Evolutionary conservation across 495 filamentous ascomycete species (phyloP).

Genomic region (Tuber brumale): DNA sequence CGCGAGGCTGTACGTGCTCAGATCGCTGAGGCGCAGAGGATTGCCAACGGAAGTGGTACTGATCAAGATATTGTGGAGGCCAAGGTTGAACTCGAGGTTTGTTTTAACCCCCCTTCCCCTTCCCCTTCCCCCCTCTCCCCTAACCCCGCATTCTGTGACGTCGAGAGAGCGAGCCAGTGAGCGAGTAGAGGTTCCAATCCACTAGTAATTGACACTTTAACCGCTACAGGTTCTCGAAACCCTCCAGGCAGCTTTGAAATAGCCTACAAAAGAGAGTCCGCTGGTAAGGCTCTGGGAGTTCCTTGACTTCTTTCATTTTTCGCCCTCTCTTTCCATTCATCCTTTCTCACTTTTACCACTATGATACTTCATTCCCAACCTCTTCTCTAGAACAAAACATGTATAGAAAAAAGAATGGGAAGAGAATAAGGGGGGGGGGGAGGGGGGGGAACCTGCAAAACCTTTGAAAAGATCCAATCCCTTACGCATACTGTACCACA

Average conservation of each 20-base stretch:
- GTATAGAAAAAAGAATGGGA: background rate
- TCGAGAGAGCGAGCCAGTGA: background rate
- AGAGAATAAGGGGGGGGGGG: background rate
- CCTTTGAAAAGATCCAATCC: background rate
- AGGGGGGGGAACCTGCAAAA: background rate
- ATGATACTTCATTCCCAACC: background rate
- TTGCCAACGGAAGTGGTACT: constrained; percentile 80
- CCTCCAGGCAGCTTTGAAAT: constrained; percentile 65
- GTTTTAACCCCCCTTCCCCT: background rate
- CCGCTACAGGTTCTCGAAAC: constrained; percentile 60
- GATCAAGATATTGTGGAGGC: constrained; percentile 98
- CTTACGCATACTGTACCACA: background rate
- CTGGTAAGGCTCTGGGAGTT: background rate
- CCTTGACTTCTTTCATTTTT: background rate
- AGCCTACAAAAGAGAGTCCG: background rate
- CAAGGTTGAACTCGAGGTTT: constrained; percentile 94
- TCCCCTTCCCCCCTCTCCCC: background rate
- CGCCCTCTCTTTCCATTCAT: background rate
- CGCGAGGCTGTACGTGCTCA: constrained; percentile 70
- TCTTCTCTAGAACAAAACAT: background rate
- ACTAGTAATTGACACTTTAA: constrained; percentile 8
- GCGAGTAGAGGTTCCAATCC: constrained; percentile 11
- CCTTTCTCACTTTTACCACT: background rate
- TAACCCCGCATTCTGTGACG: constrained; percentile 34
- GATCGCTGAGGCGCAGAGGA: constrained; percentile 90